Percentiles rank a stretch among this genome's conserved stretches.
Conservation (phyloP, 805 yeast genomes). For the Myxozyma vanderwaltii region DNA sequence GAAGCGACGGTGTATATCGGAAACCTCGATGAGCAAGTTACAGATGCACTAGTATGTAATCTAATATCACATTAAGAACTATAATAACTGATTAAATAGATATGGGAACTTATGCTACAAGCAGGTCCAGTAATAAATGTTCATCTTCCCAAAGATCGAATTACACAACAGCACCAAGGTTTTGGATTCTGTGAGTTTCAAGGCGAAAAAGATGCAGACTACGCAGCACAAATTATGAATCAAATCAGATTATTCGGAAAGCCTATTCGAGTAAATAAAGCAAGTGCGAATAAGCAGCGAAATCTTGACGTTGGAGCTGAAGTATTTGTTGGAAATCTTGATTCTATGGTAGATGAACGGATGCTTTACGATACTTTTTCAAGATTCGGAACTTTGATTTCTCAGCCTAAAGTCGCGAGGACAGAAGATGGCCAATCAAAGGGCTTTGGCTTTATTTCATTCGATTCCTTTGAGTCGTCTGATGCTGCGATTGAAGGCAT, state of each 20-base stretch:
- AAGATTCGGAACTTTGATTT: conserved; percentile 64
- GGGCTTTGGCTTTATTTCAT: conserved; percentile 70
- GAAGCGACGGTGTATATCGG: conserved; percentile 77
- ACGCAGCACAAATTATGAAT: conserved; percentile 60
- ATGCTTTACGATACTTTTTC: conserved; percentile 60
- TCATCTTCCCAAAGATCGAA: conserved; percentile 76
- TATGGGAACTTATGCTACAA: conserved; percentile 83
- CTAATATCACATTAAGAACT: not conserved
- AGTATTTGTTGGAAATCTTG: conserved; percentile 69
- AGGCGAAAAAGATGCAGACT: conserved; percentile 63
- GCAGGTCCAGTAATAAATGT: conserved; percentile 75
- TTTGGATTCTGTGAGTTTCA: conserved; percentile 82
- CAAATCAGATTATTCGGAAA: conserved; percentile 66
- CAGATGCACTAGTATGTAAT: conserved; percentile 54
- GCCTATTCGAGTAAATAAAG: conserved; percentile 58
- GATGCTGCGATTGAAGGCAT: conserved; percentile 71
- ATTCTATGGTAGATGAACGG: conserved; percentile 63
- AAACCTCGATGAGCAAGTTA: conserved; percentile 73
- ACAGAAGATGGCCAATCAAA: conserved; percentile 51
- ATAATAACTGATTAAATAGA: conserved; percentile 20
- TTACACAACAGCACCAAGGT: conserved; percentile 74
- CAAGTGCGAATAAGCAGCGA: conserved; percentile 43
- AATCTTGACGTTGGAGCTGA: conserved; percentile 60
- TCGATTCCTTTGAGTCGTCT: conserved; percentile 62
- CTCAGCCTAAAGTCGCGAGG: conserved; percentile 54